These are phyloP conservation scores for Venturiaceae sp. DNA, from an alignment of 2,329 filamentous ascomycete genomes.

Conservation along the genomic window DNA sequence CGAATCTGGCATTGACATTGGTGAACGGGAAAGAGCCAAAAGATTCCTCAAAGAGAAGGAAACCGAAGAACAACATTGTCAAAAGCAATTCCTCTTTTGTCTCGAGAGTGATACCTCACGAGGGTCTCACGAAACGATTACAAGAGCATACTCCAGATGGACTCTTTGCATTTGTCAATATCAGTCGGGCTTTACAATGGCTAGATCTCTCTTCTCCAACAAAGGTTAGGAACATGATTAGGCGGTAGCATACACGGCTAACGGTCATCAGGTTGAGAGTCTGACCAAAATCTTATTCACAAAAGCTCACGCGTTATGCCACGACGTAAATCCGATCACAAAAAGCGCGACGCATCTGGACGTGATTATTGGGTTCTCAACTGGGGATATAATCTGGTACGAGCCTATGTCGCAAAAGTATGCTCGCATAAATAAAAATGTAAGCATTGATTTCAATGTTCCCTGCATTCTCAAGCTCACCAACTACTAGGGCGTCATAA, in stretches of 20 bases:
- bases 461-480: background rate
- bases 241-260: background rate
- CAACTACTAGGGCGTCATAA: slow-evolving; percentile 62
- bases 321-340: slow-evolving; percentile 80
- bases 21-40: slow-evolving; percentile 59
- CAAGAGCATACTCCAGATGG: slow-evolving; percentile 70
- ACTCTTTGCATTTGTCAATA: slow-evolving; percentile 85
- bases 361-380: slow-evolving; percentile 90
- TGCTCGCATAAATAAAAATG: slow-evolving; percentile 91
- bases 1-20: slow-evolving; percentile 62
- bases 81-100: slow-evolving; percentile 99
- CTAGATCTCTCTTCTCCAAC: slow-evolving; percentile 70
- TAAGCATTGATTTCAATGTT: slow-evolving; percentile 26
- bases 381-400: slow-evolving; percentile 97
- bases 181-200: slow-evolving; percentile 95
- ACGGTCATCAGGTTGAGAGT: slow-evolving; percentile 59
- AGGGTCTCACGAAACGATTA: slow-evolving; percentile 67
- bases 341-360: slow-evolving; percentile 76
- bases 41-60: slow-evolving; percentile 61
- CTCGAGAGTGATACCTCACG: slow-evolving; percentile 88
- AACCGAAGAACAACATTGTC: slow-evolving; percentile 96
- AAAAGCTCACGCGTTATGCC: slow-evolving; percentile 88
- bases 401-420: slow-evolving; percentile 96
- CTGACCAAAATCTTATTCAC: slow-evolving; percentile 95
- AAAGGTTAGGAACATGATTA: slow-evolving; percentile 40